Evolutionary conservation across 2,329 filamentous ascomycete species (phyloP), one percentile per base, ranked within the genome.

Genomic region (Cadophora gregata): DNA sequence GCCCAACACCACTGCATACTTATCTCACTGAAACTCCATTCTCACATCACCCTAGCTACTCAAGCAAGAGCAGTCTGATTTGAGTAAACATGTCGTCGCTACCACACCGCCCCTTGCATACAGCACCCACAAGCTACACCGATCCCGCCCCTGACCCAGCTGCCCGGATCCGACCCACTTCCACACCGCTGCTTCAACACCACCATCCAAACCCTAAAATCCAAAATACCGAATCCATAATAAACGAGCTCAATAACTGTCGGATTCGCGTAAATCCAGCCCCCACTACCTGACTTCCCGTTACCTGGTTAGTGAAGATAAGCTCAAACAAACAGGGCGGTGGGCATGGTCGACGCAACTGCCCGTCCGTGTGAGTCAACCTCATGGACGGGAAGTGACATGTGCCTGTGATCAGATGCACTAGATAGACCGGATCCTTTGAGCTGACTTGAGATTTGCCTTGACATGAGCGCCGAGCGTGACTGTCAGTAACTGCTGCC

Each of bases 181-280:
- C 12, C 53, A 58, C 21, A 58, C 31, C 53, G 53, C 53, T 58
- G 53, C 53, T 58, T 58, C 31, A 58, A 58, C 31, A 7, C 10
- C 53, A 9, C 33, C 31, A 12, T 6, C 8, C 31, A 38, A 36
- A 38, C 53, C 51, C 29, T 24, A 56, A 56, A 19, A n/a, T 31
- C 24, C n/a, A 24, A 36, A 51, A 29, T 36, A 55, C 51, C 16
- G 36, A 21, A 12, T 12, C 16, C 10, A 33, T 33, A 56, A 56
- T 56, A 33, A 56, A 16, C 27, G 29, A 56, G 31, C 31, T 10
- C 10, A 1, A 8, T 21, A 24, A n/a, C 21, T 36, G 25, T 19
- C 19, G 31, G 3, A 24, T 2, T 12, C 53, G 21, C 36, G 36
- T 12, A 42, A 6, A 3, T 16, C 4, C 36, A 42, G 14, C 7